phyloP scores from a whole-genome alignment of 2,329 filamentous ascomycete species.

The Aspergillus floridensis region DNA sequence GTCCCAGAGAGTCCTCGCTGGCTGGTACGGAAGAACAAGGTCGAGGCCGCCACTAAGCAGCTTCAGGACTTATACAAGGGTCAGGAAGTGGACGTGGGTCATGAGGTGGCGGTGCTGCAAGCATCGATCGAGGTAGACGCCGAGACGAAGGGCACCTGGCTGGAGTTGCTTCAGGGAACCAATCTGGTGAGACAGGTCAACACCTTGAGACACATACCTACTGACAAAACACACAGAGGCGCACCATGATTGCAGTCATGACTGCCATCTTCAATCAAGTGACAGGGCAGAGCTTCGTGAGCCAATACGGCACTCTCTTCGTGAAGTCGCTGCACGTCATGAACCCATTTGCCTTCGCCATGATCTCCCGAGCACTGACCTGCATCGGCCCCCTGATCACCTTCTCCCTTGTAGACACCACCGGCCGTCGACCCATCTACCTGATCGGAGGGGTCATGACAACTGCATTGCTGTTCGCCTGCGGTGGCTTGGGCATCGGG shows the following conservation, averaged over 20 bases:
- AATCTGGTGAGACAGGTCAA: background rate
- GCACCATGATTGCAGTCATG: background rate
- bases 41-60: background rate
- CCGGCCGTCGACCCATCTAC: background rate
- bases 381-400: too few species aligned
- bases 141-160: background rate
- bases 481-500: background rate
- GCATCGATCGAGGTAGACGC: background rate
- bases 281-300: background rate
- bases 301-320: slow-evolving; percentile 1
- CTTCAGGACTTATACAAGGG: background rate
- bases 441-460: background rate
- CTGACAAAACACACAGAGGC: background rate
- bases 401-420: background rate
- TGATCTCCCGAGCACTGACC: background rate
- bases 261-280: background rate
- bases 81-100: background rate
- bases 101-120: background rate
- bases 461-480: background rate
- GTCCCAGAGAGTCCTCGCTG: slow-evolving; percentile 2
- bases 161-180: background rate
- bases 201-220: background rate
- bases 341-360: background rate
- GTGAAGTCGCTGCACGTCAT: background rate
- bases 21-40: background rate